Percentiles rank a stretch among this genome's conserved stretches.
phyloP scores from a whole-genome alignment of 169 alveolate species.

The Plasmodium chabaudi region DNA sequence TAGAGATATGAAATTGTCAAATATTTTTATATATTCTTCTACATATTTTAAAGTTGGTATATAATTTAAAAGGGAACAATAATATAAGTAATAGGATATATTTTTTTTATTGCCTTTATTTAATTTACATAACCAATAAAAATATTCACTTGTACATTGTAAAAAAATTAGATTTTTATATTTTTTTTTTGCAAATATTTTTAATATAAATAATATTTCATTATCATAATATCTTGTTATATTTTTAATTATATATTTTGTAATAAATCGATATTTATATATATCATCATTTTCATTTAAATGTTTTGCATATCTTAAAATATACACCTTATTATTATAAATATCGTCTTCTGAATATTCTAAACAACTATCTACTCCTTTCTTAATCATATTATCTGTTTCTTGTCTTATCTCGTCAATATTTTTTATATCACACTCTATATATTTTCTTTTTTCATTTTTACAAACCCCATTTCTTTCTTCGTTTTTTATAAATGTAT shows the following conservation, averaged over 20 bases:
- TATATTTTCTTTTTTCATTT: not conserved
- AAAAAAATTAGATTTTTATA: conserved; percentile 54
- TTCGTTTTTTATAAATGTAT: too few relatives aligned
- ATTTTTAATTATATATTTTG: conserved; percentile 49
- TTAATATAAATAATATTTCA: conserved; percentile 54
- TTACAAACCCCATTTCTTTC: not conserved
- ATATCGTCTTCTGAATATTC: conserved; percentile 2
- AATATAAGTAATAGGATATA: conserved; percentile 48
- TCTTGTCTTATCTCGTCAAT: too few relatives aligned
- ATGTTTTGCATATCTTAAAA: conserved; percentile 42
- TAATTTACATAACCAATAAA: conserved; percentile 62
- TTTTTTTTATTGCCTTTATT: conserved; percentile 32
- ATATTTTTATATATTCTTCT: conserved; percentile 17
- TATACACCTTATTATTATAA: conserved; percentile 39
- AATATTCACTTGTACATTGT: conserved; percentile 64
- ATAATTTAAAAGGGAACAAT: conserved; percentile 38
- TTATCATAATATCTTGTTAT: conserved; percentile 34
- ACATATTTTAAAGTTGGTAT: conserved; percentile 53
- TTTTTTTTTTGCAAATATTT: conserved; percentile 39
- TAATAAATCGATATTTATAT: conserved; percentile 39
- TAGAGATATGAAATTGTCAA: not conserved
- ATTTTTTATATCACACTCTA: not conserved
- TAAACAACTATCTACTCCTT: not conserved
- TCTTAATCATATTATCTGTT: not conserved
- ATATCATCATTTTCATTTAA: conserved; percentile 49